Conservation (phyloP, 2,329 filamentous ascomycete species). For the Alternaria longipes region DNA sequence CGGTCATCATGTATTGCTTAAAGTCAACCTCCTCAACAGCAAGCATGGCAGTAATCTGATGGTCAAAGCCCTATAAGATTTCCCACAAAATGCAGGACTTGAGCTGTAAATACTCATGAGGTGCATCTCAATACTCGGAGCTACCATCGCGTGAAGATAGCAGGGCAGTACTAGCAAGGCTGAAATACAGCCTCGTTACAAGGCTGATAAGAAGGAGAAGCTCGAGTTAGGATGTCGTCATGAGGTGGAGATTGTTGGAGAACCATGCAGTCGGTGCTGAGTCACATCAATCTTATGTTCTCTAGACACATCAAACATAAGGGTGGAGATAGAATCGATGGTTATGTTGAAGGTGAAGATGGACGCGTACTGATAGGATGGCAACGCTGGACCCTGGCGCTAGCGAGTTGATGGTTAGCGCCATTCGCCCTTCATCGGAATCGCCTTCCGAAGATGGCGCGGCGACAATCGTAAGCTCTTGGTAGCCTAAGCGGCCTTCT, state of each 20-base stretch:
- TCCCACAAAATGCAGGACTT: background rate
- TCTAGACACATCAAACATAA: background rate
- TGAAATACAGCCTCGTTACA: background rate
- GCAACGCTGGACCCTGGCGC: conserved; percentile 18
- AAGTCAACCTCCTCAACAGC: too few relatives aligned
- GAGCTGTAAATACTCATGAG: background rate
- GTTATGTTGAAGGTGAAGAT: background rate
- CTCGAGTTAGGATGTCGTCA: too few relatives aligned
- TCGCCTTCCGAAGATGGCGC: conserved; percentile 19
- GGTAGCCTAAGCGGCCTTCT: conserved; percentile 24
- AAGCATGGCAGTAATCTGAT: too few relatives aligned
- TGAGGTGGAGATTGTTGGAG: background rate
- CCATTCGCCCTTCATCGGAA: background rate
- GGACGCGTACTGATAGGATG: background rate
- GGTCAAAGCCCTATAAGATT: background rate
- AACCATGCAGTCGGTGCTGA: background rate
- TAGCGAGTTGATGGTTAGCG: background rate
- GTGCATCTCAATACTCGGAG: background rate
- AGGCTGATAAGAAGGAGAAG: background rate
- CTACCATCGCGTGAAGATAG: background rate
- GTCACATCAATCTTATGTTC: accelerated
- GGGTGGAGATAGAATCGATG: background rate
- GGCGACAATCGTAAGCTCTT: conserved; percentile 23
- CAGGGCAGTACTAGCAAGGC: background rate
- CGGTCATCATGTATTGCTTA: too few relatives aligned